Evolutionary conservation across 2,329 filamentous ascomycete genomes (phyloP), one percentile per base, ranked within the genome.

Genomic region (Clarireedia sp.): DNA sequence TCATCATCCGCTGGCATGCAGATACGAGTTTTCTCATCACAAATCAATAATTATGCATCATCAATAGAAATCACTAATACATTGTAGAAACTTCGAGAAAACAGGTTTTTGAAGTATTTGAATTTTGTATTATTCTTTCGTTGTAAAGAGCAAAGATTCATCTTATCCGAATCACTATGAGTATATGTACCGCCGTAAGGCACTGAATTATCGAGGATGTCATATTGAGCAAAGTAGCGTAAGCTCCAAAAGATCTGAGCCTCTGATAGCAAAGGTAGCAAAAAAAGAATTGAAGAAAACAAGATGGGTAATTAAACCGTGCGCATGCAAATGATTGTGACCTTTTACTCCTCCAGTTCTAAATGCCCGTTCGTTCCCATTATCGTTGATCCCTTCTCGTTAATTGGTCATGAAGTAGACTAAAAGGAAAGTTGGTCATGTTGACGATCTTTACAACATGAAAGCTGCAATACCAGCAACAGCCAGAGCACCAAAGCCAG

Each of bases 401-500:
- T 53, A 54, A 51, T 48, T 55, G 40, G 46, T 56, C 17, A 2
- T n/a, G 40, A 38, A 49, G 24, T 41, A 19, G 19, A 19, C 19
- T 41, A 41, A 41, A 19, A 58, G 51, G 43, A 54, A 37, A 54
- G 40, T 43, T 37, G 29, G 17, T 55, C 53, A 41, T 52, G 33
- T 37, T 48, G 36, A 41, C 54, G 44, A 41, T 41, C n/a, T 57
- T 61, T 63, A 66, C 51, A 66, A 48, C 46, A 66, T 45, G 54
- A 66, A 58, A 23, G 63, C 63, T 40, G 56, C 57, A 33, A 66
- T 51, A 61, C 60, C 63, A 47, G 56, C 63, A 54, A 55, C 45
- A 19, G 50, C 62, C 24, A 64, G 19, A 50, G 59, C 64, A 53
- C 62, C 62, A 43, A 64, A 49, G 23, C 63, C 60, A 45, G 60